A percentile compares a stretch with the other conserved stretches of the same genome.
These are phyloP conservation scores for Fraxinus angustifolia DNA, from an alignment of 305 asterid species.

Conservation along the genomic window DNA sequence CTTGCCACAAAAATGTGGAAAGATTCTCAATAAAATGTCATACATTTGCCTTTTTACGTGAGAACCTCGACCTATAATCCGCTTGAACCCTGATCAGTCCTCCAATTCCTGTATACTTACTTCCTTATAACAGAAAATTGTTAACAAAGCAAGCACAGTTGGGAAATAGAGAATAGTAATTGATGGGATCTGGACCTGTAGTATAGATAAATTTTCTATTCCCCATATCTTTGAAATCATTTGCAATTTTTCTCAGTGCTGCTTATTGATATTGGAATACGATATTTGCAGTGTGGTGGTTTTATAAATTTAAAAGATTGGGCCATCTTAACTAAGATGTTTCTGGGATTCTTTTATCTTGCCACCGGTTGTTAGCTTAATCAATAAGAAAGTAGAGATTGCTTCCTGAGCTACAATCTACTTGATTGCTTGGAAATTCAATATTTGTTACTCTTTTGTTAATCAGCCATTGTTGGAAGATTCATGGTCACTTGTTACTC, in stretches of 20 bases:
- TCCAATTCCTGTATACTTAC: background rate
- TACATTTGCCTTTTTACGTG: background rate
- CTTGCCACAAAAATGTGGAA: background rate
- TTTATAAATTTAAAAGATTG: background rate
- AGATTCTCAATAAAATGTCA: background rate
- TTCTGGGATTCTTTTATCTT: background rate
- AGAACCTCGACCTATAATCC: background rate
- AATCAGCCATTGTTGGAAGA: background rate
- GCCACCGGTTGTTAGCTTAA: background rate
- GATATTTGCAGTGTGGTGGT: background rate
- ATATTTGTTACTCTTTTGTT: background rate
- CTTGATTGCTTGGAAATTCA: background rate
- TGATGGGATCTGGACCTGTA: background rate
- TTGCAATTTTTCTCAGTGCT: background rate
- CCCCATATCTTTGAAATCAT: background rate
- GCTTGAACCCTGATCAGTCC: background rate
- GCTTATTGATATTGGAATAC: background rate
- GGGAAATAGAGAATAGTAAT: background rate
- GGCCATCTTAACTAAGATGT: background rate
- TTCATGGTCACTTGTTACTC: background rate
- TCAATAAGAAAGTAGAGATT: background rate
- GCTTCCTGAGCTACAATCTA: background rate
- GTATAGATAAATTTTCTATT: background rate
- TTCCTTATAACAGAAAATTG: background rate
- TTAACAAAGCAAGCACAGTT: background rate